phyloP scores from a whole-genome alignment of 139 green algal species.

The Chlorella sp. region DNA sequence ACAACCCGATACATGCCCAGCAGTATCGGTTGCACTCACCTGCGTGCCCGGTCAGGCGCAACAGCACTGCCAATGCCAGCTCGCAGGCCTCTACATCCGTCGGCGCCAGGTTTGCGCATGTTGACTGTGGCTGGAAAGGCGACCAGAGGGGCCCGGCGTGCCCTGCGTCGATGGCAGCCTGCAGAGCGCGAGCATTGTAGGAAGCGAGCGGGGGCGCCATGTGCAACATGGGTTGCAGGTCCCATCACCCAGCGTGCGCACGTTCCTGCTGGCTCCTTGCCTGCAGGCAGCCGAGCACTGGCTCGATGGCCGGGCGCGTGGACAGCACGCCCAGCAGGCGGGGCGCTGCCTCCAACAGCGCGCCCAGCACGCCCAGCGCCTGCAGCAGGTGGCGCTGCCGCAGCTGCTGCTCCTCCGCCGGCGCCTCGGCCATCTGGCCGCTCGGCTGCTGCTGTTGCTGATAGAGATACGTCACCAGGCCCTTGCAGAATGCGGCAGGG shows the following conservation, averaged over 20 bases:
- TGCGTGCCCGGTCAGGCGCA: slow-evolving; percentile 56
- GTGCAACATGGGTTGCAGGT: no score
- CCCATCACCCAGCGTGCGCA: no score
- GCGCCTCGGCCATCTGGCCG: background rate
- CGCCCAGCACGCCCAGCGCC: slow-evolving; percentile 48
- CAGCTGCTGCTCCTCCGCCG: background rate
- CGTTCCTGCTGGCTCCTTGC: no score
- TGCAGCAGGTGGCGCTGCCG: slow-evolving; percentile 41
- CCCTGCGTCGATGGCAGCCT: no score
- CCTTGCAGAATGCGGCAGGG: slow-evolving; percentile 75
- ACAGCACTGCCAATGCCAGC: slow-evolving; percentile 60
- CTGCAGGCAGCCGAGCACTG: slow-evolving; percentile 70
- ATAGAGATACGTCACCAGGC: slow-evolving; percentile 56
- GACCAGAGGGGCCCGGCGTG: slow-evolving; percentile 7
- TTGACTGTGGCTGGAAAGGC: no score
- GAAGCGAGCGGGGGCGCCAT: no score
- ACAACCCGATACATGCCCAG: no score
- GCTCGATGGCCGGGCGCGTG: slow-evolving; percentile 62
- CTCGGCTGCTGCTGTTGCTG: background rate
- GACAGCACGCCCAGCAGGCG: slow-evolving; percentile 76
- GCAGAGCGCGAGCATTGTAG: no score
- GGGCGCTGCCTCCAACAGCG: slow-evolving; percentile 65
- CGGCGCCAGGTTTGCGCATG: no score
- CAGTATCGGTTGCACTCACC: slow-evolving; percentile 7
- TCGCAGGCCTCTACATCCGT: slow-evolving; percentile 33